Evolutionary conservation across 2,329 filamentous ascomycete genomes (phyloP), one percentile per base, ranked within the genome.

Genomic region (Aspergillus ochraceoroseus): DNA sequence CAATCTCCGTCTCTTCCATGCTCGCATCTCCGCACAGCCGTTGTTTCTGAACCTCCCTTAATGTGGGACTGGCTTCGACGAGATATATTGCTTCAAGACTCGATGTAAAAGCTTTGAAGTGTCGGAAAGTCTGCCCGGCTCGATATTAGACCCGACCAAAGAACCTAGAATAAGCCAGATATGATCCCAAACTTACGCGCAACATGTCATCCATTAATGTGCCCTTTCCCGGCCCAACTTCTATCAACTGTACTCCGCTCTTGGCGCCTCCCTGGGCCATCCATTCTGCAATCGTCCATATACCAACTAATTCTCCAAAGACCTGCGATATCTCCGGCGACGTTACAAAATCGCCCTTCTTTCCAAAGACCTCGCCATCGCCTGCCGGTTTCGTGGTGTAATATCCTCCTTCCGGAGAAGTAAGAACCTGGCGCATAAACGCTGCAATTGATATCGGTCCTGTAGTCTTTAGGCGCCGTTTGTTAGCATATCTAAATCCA

Each of bases 381-480:
- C 79, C 68, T 38, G 75, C 74, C 29, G 82, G 75, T 15, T 80
- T 78, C 4, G 83, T 79, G 0, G 88, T 96, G 67, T 98, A 98
- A 70, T 98, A 98, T 38, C 92, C 92, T 43, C 87, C 88, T 26
- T 87, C 70, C 46, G 92, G 86, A 7, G 86, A 85, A 1, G 92
- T 98, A 49, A 98, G 78, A 63, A 90, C 95, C 82, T 96, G 94
- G 61, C 92, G 89, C 92, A 98, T 98, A 65, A 89, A 98, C 37
- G 87, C 83, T 4, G 92, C 89, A 46, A 98, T 77, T 1, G 92
- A 87, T 18, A 96, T 81, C 3, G 92, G 90, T 0, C 92, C 92
- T 7, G 92, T 96, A 27, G 83, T 79, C 80, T 85, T 53, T n/a
- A 7, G 25, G 6, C 2, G 5, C 32, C 18, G 36, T 47, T 30